Base-by-base conservation (phyloP, 2,329 filamentous ascomycete genomes). In the Didymella glomerata region DNA sequence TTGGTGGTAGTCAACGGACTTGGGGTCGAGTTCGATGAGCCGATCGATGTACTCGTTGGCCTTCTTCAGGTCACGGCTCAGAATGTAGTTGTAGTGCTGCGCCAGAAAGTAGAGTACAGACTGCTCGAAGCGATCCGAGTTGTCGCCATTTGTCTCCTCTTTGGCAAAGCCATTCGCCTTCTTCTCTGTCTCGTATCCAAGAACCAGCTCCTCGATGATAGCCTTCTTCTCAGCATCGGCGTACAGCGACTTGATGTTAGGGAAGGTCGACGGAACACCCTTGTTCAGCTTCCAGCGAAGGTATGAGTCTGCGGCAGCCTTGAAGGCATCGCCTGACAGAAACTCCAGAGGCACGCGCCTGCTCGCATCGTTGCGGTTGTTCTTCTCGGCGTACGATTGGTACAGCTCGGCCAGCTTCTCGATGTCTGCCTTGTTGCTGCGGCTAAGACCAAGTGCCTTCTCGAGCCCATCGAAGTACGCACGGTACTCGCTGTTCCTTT, bases 161-260 rank as follows among this genome's bases (percentile, higher is more conserved):
- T 80, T 78, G 44, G 78, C 79, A 18, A 79, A 83, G 24, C 79
- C 82, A 57, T 86, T 85, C 14, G 76, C 76, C 63, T 83, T 77
- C 55, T 82, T 84, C 32, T 86, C 86, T 20, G 87, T 81, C 13
- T 91, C 83, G 71, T 97, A 98, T 51, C 90, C 86, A 68, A 95
- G 86, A 2, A 91, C 93, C 40, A 98, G 78, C 36, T 87, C 83
- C 64, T 90, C 87, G 40, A 99, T 85, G 0, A 84, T 85, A n/a
- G 89, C 84, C 74, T 89, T 91, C 82, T 99, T 99, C 67, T 80
- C 84, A 0, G 84, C 67, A 75, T 97, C 89, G 14, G 84, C 84
- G 80, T 98, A 99, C 22, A 99, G 85, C 66, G 96, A 88, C 81
- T 99, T 99, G 61, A 99, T 85, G 77, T 98, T 99, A 34, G 93